Conservation (phyloP, 371 early-diverging fungal genomes). For the Batkoa obscura region DNA sequence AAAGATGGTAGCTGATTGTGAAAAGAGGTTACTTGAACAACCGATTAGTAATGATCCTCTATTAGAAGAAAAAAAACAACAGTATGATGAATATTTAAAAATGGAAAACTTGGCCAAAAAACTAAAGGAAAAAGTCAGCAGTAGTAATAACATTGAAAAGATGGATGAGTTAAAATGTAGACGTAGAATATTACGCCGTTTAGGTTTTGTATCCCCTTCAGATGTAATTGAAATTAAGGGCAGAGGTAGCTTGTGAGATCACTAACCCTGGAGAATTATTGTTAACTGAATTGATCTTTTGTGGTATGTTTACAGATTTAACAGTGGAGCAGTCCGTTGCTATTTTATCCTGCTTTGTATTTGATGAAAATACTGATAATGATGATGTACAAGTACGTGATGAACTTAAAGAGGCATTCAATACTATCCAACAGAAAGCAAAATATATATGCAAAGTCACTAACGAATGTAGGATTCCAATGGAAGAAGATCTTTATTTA, state of each 20-base stretch:
- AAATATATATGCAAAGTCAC: conserved; percentile 72
- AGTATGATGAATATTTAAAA: not conserved
- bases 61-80: not conserved
- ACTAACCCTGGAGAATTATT: conserved; percentile 93
- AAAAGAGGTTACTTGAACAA: conserved; percentile 28
- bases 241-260: conserved; percentile 99
- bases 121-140: not conserved
- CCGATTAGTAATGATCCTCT: conserved; percentile 11
- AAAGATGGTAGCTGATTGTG: conserved; percentile 15
- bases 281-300: conserved; percentile 98
- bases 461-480: conserved; percentile 67
- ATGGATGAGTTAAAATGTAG: conserved; percentile 83
- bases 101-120: not conserved
- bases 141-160: not conserved
- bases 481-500: conserved; percentile 69
- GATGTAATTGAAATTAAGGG: conserved; percentile 95
- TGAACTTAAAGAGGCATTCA: conserved; percentile 61
- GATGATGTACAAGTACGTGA: conserved; percentile 26
- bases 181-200: conserved; percentile 73
- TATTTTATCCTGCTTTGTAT: conserved; percentile 87
- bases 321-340: conserved; percentile 79
- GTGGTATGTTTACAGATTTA: conserved; percentile 92
- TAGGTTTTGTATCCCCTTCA: conserved; percentile 57
- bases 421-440: conserved; percentile 72
- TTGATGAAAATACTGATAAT: conserved; percentile 58